Percentiles rank a stretch among this genome's conserved stretches.
Evolutionary conservation across 306 rosid species (phyloP).

Genomic region (Mimosa bimucronata): DNA sequence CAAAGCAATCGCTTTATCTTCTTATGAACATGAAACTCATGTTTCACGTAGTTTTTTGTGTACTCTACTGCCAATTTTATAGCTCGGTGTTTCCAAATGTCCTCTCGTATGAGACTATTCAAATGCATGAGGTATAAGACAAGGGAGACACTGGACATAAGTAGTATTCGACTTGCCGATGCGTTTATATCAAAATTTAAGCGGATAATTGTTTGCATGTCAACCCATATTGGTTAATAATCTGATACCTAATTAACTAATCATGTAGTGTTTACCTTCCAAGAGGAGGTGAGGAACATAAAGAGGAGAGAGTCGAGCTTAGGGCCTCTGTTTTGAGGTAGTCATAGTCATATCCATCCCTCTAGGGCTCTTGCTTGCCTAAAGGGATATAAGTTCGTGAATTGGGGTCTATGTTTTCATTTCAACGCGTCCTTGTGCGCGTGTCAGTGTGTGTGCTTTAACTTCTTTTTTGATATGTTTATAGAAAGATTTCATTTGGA

Average conservation of each 20-base stretch:
- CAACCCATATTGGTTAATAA: neutral
- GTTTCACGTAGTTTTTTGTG: no score
- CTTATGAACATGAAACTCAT: neutral
- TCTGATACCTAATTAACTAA: neutral
- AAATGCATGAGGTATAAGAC: no score
- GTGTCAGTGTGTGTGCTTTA: neutral
- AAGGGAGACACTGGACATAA: neutral
- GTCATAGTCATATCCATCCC: no score
- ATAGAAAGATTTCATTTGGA: conserved; percentile 9
- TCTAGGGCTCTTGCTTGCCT: no score
- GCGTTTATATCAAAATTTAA: neutral
- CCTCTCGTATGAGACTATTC: no score
- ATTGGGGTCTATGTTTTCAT: neutral
- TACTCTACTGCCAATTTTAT: no score
- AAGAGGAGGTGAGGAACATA: neutral
- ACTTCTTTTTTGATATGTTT: neutral
- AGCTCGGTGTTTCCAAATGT: no score
- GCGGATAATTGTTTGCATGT: neutral
- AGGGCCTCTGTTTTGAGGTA: no score
- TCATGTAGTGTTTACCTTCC: neutral
- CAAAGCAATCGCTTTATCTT: neutral
- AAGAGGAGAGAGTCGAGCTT: no score
- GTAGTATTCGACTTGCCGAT: neutral
- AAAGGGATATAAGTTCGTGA: no score
- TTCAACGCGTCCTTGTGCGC: neutral